Percentiles rank a stretch among this genome's conserved stretches.
phyloP scores from a whole-genome alignment of 371 early-diverging fungal species.

The Lichtheimia corymbifera region DNA sequence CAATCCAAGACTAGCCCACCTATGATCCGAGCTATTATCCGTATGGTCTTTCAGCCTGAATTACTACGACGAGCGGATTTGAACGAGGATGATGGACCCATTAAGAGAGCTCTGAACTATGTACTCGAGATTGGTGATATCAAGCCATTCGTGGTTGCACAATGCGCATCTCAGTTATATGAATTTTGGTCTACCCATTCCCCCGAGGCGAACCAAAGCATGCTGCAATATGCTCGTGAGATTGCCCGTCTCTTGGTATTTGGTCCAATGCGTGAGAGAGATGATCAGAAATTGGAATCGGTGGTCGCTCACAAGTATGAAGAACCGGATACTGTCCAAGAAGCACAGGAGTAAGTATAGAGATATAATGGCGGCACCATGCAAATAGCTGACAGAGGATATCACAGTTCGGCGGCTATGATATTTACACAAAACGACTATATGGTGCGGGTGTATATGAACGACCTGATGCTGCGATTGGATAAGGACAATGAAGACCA shows the following conservation, averaged over 20 bases:
- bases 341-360: slow-evolving; percentile 38
- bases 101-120: slow-evolving; percentile 39
- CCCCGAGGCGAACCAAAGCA: slow-evolving; percentile 28
- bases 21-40: slow-evolving; percentile 35
- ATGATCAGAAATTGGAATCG: slow-evolving; percentile 59
- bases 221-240: slow-evolving; percentile 39
- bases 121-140: slow-evolving; percentile 37
- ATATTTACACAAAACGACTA: slow-evolving; percentile 54
- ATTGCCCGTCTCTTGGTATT: slow-evolving; percentile 45
- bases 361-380: background rate
- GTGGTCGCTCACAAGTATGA: slow-evolving; percentile 47
- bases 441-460: slow-evolving; percentile 56
- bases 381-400: background rate
- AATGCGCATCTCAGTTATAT: slow-evolving; percentile 31
- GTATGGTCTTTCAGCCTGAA: slow-evolving; percentile 39
- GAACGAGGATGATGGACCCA: slow-evolving; percentile 38
- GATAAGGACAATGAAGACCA: slow-evolving; percentile 29
- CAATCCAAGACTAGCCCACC: slow-evolving; percentile 41
- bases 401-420: slow-evolving; percentile 31
- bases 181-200: slow-evolving; percentile 37
- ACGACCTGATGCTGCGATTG: slow-evolving; percentile 51
- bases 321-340: slow-evolving; percentile 17
- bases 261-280: slow-evolving; percentile 59
- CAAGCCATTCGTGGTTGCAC: slow-evolving; percentile 39
- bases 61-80: slow-evolving; percentile 25